These are phyloP conservation scores for Jamesozyma piceae DNA, from an alignment of 805 yeast species.

Conservation along the genomic window DNA sequence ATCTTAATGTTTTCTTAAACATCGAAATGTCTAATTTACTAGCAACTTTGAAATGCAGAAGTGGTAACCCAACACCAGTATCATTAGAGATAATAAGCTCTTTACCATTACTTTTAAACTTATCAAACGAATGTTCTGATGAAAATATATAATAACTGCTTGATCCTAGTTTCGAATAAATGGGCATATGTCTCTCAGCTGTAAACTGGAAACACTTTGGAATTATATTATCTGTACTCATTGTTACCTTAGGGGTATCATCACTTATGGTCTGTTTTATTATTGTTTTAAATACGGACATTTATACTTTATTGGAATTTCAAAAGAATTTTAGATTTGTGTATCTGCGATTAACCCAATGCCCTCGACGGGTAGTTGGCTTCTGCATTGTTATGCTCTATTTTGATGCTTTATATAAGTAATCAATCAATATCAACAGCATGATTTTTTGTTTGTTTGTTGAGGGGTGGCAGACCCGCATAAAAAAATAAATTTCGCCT, in stretches of 20 bases:
- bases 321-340: too few species aligned
- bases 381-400: too few species aligned
- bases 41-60: neutral
- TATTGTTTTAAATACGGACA: neutral
- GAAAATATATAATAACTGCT: neutral
- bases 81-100: neutral
- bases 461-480: too few species aligned
- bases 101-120: neutral
- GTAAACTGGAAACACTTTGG: neutral
- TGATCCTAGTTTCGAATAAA: neutral
- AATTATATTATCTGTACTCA: neutral
- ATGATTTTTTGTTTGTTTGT: too few species aligned
- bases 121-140: neutral
- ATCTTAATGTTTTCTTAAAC: neutral
- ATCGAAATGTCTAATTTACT: neutral
- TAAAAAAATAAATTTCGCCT: too few species aligned
- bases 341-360: too few species aligned
- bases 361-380: too few species aligned
- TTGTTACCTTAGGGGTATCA: neutral
- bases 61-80: neutral
- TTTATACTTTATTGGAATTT: too few species aligned
- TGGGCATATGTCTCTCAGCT: neutral
- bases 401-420: too few species aligned
- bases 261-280: neutral
- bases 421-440: too few species aligned